Evolutionary conservation across 2,329 filamentous ascomycete species (phyloP).

Genomic region (Coniochaeta sp.): DNA sequence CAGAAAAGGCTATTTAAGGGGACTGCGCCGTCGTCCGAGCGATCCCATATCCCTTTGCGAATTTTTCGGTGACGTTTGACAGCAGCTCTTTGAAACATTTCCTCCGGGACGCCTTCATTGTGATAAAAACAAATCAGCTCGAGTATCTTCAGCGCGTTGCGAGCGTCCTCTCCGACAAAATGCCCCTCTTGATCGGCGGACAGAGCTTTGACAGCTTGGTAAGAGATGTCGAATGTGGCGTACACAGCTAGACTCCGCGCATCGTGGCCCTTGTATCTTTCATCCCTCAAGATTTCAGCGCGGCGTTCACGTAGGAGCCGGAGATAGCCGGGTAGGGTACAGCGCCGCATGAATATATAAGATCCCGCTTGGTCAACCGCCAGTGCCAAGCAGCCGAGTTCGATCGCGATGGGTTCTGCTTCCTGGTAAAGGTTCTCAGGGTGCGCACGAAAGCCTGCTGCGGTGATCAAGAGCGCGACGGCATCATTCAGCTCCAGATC

Average conservation of each 20-base stretch:
- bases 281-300: no score
- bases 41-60: no score
- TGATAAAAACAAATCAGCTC: constrained; percentile 20
- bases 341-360: no score
- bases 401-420: no score
- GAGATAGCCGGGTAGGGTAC: no score
- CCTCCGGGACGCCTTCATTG: constrained; percentile 11
- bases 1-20: no score
- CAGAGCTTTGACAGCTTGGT: no score
- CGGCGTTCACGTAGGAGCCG: no score
- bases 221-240: constrained; percentile 17
- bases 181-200: constrained; percentile 2
- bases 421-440: constrained; percentile 1
- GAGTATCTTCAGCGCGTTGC: constrained; percentile 16
- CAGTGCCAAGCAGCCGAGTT: constrained; percentile 18
- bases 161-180: constrained; percentile 6
- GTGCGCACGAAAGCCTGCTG: no score
- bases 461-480: constrained; percentile 10
- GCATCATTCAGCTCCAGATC: constrained; percentile 9
- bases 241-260: constrained; percentile 13
- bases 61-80: no score
- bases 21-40: no score
- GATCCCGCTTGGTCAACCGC: constrained; percentile 19
- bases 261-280: constrained; percentile 7
- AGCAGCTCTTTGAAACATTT: constrained; percentile 11